phyloP scores from a whole-genome alignment of 176 grass and related monocot species.

The Musa troglodytarum region DNA sequence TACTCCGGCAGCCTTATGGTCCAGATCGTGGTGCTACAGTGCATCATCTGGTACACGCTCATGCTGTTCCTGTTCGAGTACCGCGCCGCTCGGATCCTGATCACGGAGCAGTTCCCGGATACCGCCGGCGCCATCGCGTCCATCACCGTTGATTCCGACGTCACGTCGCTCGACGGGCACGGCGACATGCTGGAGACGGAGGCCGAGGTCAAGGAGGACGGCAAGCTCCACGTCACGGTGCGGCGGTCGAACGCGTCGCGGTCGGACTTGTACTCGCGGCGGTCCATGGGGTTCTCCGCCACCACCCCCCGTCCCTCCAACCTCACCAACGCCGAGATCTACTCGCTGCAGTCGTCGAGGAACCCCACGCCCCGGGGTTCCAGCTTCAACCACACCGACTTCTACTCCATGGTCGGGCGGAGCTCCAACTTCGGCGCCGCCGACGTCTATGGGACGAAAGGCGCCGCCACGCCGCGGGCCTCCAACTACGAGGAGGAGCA shows the following conservation, averaged over 20 bases:
- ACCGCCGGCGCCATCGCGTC: slow-evolving; percentile 6
- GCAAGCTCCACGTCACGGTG: slow-evolving; percentile 7
- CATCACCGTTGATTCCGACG: slow-evolving; percentile 12
- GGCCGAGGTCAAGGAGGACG: slow-evolving; percentile 12
- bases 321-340: slow-evolving; percentile 77
- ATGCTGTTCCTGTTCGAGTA: slow-evolving; percentile 75
- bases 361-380: slow-evolving; percentile 75
- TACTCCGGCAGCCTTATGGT: slow-evolving; percentile 84
- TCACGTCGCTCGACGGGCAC: neutral
- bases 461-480: neutral
- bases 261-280: slow-evolving; percentile 2
- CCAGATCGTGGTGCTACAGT: slow-evolving; percentile 91
- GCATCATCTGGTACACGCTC: slow-evolving; percentile 99
- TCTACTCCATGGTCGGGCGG: slow-evolving; percentile 61
- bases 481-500: slow-evolving; percentile 7
- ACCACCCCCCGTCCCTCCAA: slow-evolving; percentile 51
- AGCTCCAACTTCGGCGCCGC: slow-evolving; percentile 12
- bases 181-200: slow-evolving; percentile 4
- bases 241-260: slow-evolving; percentile 11
- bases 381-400: slow-evolving; percentile 81
- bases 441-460: neutral
- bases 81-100: neutral
- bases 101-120: slow-evolving; percentile 13
- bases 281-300: neutral
- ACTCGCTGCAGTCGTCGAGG: slow-evolving; percentile 79